Evolutionary conservation across 106 monocot genomes (phyloP).

Genomic region (Acanthochlamys bracteata): DNA sequence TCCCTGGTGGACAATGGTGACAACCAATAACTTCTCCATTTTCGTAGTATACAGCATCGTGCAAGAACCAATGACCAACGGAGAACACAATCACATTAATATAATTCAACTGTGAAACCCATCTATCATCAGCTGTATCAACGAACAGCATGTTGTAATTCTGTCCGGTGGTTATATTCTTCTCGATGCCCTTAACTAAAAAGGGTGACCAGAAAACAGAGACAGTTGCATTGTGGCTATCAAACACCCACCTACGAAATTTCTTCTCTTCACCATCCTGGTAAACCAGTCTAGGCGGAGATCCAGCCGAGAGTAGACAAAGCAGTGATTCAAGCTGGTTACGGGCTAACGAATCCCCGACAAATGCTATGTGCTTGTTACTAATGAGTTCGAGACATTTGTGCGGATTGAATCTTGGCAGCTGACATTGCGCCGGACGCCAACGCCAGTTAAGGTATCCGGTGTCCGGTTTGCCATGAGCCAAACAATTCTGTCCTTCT

Average conservation of each 20-base stretch:
- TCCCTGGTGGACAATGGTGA: slow-evolving; percentile 48
- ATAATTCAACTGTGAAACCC: slow-evolving; percentile 39
- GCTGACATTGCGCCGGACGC: slow-evolving; percentile 22
- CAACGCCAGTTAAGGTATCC: slow-evolving; percentile 70
- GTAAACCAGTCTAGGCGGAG: slow-evolving; percentile 43
- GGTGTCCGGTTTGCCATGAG: slow-evolving; percentile 76
- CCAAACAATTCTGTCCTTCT: slow-evolving; percentile 74
- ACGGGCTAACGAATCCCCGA: slow-evolving; percentile 77
- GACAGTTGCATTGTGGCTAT: slow-evolving; percentile 46
- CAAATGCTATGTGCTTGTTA: slow-evolving; percentile 53
- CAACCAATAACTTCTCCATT: slow-evolving; percentile 45
- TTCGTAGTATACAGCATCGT: slow-evolving; percentile 59
- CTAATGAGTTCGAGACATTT: slow-evolving; percentile 39
- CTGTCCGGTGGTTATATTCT: slow-evolving; percentile 32
- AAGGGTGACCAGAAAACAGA: slow-evolving; percentile 95
- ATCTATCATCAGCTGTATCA: slow-evolving; percentile 50
- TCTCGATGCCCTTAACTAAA: slow-evolving; percentile 63
- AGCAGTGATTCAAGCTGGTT: slow-evolving; percentile 83
- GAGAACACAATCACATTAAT: slow-evolving; percentile 57
- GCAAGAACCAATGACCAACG: slow-evolving; percentile 80
- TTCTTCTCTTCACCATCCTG: slow-evolving; percentile 35
- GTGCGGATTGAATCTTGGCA: slow-evolving; percentile 42
- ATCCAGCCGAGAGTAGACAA: slow-evolving; percentile 48
- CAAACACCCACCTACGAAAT: slow-evolving; percentile 62
- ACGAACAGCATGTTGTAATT: slow-evolving; percentile 56